These are phyloP conservation scores for Tilletia walkeri DNA, from an alignment of 1,284 basidiomycete genomes.

Conservation along the genomic window DNA sequence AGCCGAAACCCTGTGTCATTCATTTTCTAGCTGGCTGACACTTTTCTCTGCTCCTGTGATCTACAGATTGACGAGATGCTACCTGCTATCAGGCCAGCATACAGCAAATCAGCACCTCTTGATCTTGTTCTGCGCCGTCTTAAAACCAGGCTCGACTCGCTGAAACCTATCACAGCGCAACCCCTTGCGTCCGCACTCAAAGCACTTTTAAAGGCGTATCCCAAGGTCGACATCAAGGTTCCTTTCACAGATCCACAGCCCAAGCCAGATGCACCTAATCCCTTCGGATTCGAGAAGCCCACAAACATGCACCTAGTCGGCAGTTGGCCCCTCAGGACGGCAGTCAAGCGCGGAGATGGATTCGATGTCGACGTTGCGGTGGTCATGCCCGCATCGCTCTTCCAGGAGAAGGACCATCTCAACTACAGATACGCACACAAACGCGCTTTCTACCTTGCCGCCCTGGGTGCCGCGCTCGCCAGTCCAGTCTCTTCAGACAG, in stretches of 20 bases:
- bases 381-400: slow-evolving; percentile 64
- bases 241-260: slow-evolving; percentile 58
- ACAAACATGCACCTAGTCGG: slow-evolving; percentile 66
- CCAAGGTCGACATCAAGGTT: slow-evolving; percentile 43
- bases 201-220: slow-evolving; percentile 56
- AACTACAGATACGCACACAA: slow-evolving; percentile 91
- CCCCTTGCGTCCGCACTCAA: slow-evolving; percentile 33
- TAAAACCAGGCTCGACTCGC: slow-evolving; percentile 33
- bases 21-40: not conserved
- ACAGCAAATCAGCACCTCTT: slow-evolving; percentile 37
- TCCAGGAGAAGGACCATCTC: slow-evolving; percentile 92
- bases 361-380: slow-evolving; percentile 50
- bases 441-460: slow-evolving; percentile 82
- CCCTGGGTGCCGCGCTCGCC: slow-evolving; percentile 65
- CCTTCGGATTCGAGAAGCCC: slow-evolving; percentile 76
- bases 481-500: slow-evolving; percentile 55
- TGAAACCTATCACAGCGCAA: slow-evolving; percentile 31
- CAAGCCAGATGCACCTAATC: slow-evolving; percentile 59
- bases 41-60: not conserved
- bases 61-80: slow-evolving; percentile 51
- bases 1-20: not conserved
- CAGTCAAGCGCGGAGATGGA: slow-evolving; percentile 41
- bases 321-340: slow-evolving; percentile 52
- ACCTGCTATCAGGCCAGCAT: slow-evolving; percentile 37
- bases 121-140: slow-evolving; percentile 49